Percentiles rank a stretch among this genome's conserved stretches.
Conservation (phyloP, 2,329 filamentous ascomycete species). For the Fusarium udum region DNA sequence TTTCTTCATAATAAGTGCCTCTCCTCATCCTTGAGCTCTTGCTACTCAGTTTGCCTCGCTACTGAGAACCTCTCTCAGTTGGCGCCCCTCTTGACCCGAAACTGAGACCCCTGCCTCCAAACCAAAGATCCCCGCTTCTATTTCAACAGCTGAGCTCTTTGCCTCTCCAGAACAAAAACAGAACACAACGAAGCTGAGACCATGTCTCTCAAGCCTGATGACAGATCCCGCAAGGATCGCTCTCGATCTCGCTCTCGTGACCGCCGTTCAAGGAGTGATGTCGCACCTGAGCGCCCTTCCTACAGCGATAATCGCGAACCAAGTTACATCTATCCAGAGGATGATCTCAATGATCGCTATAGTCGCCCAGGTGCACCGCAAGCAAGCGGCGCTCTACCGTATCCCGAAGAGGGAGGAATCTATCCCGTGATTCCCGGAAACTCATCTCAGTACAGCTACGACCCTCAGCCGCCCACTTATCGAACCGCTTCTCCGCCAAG, state of each 20-base stretch:
- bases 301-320: conserved; percentile 56
- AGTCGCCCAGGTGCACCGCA: conserved; percentile 47
- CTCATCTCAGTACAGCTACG: conserved; percentile 53
- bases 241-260: conserved; percentile 58
- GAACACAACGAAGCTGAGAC: conserved; percentile 3
- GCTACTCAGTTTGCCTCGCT: background rate
- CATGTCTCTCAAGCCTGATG: conserved; percentile 64
- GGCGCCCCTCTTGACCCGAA: background rate
- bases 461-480: conserved; percentile 48
- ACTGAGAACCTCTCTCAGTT: background rate
- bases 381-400: conserved; percentile 49
- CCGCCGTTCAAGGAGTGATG: conserved; percentile 46
- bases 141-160: conserved; percentile 8
- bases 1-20: conserved; percentile 4
- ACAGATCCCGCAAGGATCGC: conserved; percentile 55
- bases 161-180: conserved; percentile 4
- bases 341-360: conserved; percentile 53
- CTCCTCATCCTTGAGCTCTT: background rate
- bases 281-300: conserved; percentile 44
- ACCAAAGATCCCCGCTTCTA: conserved; percentile 23
- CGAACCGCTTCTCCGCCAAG: conserved; percentile 48
- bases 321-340: conserved; percentile 54
- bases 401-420: conserved; percentile 52
- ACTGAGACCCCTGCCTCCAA: conserved; percentile 14
- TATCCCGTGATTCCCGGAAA: conserved; percentile 51